Conservation (phyloP, 176 grass and related monocot genomes). For the Bonia amplexicaulis region DNA sequence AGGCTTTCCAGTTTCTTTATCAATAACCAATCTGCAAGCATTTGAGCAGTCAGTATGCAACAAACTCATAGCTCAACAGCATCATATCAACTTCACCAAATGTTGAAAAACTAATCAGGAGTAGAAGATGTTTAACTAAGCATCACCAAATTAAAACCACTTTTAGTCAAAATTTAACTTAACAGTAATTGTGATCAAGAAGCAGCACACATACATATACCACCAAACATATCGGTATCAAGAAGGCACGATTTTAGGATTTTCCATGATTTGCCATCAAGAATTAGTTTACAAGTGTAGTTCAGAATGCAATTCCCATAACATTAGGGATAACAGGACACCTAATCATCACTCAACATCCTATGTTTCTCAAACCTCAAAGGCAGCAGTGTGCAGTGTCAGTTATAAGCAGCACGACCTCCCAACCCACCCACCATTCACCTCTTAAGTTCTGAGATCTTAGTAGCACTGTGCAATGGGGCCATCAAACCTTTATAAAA, state of each 20-base stretch:
- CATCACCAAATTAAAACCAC: background rate
- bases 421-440: background rate
- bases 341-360: background rate
- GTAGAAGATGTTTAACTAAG: background rate
- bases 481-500: background rate
- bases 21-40: conserved; percentile 75
- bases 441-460: background rate
- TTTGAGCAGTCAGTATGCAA: conserved; percentile 21
- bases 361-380: background rate
- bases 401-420: background rate
- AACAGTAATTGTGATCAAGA: background rate
- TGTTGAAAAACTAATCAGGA: background rate
- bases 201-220: background rate
- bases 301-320: background rate
- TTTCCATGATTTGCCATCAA: background rate
- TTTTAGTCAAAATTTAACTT: background rate
- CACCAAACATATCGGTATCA: background rate
- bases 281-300: background rate
- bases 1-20: conserved; percentile 93
- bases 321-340: background rate
- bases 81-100: background rate
- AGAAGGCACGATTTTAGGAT: background rate
- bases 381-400: background rate
- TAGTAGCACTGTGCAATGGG: background rate
- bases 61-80: background rate